Evolutionary conservation across 2,329 filamentous ascomycete genomes (phyloP).

Genomic region (Zalaria obscura): DNA sequence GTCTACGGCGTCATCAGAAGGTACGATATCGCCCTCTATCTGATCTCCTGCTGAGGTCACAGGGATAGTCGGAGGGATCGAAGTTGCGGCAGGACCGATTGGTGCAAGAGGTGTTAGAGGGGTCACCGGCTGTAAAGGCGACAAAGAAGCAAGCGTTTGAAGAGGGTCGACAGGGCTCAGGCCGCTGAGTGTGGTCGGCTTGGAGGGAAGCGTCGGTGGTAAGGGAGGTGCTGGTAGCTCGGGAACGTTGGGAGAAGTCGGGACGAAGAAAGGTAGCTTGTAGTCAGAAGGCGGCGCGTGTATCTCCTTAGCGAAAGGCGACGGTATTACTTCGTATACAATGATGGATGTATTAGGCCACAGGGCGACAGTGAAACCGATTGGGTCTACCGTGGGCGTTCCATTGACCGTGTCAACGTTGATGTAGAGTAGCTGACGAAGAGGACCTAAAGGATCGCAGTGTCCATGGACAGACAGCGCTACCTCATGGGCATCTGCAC

Average conservation of each 20-base stretch:
- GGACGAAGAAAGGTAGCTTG: no score
- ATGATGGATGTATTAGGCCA: neutral
- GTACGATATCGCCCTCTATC: neutral
- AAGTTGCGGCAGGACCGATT: no score
- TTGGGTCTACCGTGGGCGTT: neutral
- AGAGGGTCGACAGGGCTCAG: no score
- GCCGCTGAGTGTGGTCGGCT: no score
- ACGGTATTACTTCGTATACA: neutral
- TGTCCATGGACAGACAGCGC: neutral
- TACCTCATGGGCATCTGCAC: neutral
- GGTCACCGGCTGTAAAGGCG: no score
- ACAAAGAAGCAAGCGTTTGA: no score
- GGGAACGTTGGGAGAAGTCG: no score
- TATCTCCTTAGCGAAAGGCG: neutral
- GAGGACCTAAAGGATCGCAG: neutral
- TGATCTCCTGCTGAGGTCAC: neutral
- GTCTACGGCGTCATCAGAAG: neutral
- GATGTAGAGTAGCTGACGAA: neutral
- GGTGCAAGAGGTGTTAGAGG: no score
- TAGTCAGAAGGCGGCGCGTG: neutral
- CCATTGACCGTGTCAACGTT: neutral
- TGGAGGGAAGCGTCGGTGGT: no score
- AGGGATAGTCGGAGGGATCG: no score
- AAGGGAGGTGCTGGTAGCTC: no score
- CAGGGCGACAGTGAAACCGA: constrained; percentile 1